Evolutionary conservation across 805 yeast species (phyloP).

Genomic region (Jamesozyma lodderae): DNA sequence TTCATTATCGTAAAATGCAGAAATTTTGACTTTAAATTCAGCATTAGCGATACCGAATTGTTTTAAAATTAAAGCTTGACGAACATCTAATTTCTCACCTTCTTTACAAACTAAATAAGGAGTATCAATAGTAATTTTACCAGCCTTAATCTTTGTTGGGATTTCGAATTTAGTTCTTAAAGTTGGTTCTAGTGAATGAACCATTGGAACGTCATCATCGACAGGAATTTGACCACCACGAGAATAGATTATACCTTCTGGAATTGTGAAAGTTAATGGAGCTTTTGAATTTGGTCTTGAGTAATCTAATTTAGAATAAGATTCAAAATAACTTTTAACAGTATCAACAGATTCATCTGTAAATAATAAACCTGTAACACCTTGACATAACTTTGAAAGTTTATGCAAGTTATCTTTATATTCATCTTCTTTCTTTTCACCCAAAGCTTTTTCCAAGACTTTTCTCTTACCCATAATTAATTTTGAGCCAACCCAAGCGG

Average conservation of each 20-base stretch:
- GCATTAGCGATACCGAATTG: slow-evolving; percentile 94
- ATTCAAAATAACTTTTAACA: slow-evolving; percentile 79
- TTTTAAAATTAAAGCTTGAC: slow-evolving; percentile 84
- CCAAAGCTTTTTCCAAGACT: slow-evolving; percentile 87
- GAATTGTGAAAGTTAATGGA: slow-evolving; percentile 76
- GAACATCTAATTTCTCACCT: slow-evolving; percentile 77
- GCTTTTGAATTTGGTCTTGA: slow-evolving; percentile 83
- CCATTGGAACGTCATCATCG: slow-evolving; percentile 94
- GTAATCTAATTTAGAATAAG: slow-evolving; percentile 72
- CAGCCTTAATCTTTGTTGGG: slow-evolving; percentile 84
- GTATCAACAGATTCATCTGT: slow-evolving; percentile 83
- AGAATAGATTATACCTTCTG: slow-evolving; percentile 85
- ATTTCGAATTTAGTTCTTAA: slow-evolving; percentile 80
- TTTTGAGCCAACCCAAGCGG: slow-evolving; percentile 88
- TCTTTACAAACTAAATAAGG: slow-evolving; percentile 73
- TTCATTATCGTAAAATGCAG: slow-evolving; percentile 73
- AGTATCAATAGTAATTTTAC: slow-evolving; percentile 70
- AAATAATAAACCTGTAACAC: slow-evolving; percentile 80
- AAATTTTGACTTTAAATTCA: slow-evolving; percentile 71
- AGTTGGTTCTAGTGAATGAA: slow-evolving; percentile 91
- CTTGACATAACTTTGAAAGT: slow-evolving; percentile 53
- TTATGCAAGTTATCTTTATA: slow-evolving; percentile 75
- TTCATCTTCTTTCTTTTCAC: slow-evolving; percentile 81
- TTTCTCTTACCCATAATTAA: slow-evolving; percentile 85
- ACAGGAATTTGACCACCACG: slow-evolving; percentile 87